Percentiles rank a stretch among this genome's conserved stretches.
phyloP scores from a whole-genome alignment of 2,329 filamentous ascomycete species.

The Metarhizium humberi region DNA sequence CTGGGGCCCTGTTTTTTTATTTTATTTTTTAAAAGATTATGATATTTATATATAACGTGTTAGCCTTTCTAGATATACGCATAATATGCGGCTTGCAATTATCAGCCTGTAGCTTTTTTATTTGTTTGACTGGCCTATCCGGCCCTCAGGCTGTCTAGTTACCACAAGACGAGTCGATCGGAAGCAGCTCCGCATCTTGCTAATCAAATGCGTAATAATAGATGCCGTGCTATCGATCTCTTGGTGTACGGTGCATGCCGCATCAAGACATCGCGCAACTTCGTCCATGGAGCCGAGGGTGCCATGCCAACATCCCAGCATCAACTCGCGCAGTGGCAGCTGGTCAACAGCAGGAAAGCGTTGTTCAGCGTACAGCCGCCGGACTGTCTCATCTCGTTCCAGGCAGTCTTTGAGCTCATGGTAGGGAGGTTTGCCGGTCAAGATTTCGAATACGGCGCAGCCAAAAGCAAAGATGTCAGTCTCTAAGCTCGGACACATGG shows the following conservation, averaged over 20 bases:
- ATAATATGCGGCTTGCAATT: no score
- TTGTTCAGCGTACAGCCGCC: not conserved
- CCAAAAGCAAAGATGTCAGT: slow-evolving; percentile 3
- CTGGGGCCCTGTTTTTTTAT: no score
- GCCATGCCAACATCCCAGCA: slow-evolving; percentile 7
- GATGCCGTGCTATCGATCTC: slow-evolving; percentile 7
- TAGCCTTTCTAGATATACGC: no score
- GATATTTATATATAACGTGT: no score
- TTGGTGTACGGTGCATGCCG: not conserved
- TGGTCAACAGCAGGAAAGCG: slow-evolving; percentile 2
- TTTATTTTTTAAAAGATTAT: no score
- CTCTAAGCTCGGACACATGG: not conserved
- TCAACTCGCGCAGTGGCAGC: slow-evolving; percentile 3
- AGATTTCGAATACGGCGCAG: slow-evolving; percentile 3
- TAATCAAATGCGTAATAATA: not conserved
- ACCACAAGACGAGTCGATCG: not conserved
- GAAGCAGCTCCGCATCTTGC: not conserved
- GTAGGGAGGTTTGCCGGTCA: slow-evolving; percentile 1
- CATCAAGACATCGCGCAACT: not conserved
- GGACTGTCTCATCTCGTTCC: not conserved
- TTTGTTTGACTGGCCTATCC: not conserved
- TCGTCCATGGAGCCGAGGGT: slow-evolving; percentile 3
- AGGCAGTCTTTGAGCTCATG: slow-evolving; percentile 1
- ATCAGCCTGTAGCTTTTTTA: no score
- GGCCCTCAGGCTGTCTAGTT: not conserved